Percentiles rank a stretch among this genome's conserved stretches.
Conservation (phyloP, 2,329 filamentous ascomycete genomes). For the Hypoxylon rubiginosum region DNA sequence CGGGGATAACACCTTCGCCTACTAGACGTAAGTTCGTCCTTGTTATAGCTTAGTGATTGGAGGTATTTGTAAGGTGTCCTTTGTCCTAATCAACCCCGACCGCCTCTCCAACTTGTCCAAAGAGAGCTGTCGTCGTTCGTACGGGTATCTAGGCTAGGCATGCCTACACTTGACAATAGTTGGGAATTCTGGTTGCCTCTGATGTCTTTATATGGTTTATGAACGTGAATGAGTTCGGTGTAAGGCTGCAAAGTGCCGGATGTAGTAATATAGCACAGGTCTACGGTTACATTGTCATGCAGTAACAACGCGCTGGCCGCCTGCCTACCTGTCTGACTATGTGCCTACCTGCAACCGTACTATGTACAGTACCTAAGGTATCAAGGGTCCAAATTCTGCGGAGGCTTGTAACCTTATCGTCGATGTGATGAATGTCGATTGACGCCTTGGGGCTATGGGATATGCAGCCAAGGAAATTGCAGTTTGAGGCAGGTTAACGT, state of each 20-base stretch:
- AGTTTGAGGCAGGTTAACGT: not conserved
- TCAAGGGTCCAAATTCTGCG: conserved; percentile 15
- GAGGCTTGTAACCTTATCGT: not conserved
- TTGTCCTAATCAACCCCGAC: not conserved
- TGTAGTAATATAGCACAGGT: conserved; percentile 35
- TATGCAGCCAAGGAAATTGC: conserved; percentile 5
- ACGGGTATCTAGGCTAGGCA: not conserved
- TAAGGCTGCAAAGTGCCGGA: conserved; percentile 32
- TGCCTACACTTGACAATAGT: not conserved
- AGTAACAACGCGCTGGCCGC: conserved; percentile 1
- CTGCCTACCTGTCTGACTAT: not conserved
- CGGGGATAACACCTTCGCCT: too few species aligned
- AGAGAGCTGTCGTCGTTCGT: not conserved
- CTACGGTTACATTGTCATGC: conserved; percentile 29
- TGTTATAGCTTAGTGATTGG: too few species aligned
- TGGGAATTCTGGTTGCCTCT: not conserved
- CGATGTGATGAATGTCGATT: conserved; percentile 11
- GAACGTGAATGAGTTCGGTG: conserved; percentile 22
- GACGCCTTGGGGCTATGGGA: not conserved
- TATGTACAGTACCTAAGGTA: too few species aligned
- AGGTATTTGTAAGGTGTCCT: not conserved
- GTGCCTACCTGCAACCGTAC: not conserved
- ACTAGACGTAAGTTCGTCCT: too few species aligned
- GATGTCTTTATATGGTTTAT: not conserved
- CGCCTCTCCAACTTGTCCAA: not conserved